A percentile compares a stretch with the other conserved stretches of the same genome.
Evolutionary conservation across 2,329 filamentous ascomycete species (phyloP).

Genomic region (Apiospora malaysiana): DNA sequence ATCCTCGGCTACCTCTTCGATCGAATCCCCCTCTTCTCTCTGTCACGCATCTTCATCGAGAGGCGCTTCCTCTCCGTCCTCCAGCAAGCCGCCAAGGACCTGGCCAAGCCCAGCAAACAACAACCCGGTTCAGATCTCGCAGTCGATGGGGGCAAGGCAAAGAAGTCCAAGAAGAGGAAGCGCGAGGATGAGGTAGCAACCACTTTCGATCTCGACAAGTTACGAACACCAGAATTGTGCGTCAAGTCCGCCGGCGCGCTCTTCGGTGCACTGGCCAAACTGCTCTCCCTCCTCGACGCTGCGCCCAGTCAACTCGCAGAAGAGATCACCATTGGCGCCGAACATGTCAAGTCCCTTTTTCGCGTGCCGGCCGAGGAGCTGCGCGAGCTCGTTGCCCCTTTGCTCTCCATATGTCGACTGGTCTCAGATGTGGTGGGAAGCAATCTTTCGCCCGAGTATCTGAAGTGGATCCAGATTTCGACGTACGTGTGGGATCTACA

Average conservation of each 20-base stretch:
- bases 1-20: slow-evolving; percentile 66
- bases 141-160: slow-evolving; percentile 35
- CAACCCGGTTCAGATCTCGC: not conserved
- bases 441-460: slow-evolving; percentile 45
- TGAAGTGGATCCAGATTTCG: slow-evolving; percentile 55
- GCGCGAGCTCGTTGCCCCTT: slow-evolving; percentile 50
- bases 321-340: slow-evolving; percentile 59
- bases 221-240: slow-evolving; percentile 49
- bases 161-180: slow-evolving; percentile 47
- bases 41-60: slow-evolving; percentile 75
- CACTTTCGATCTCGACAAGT: slow-evolving; percentile 46
- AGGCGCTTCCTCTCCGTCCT: slow-evolving; percentile 71
- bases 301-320: slow-evolving; percentile 39
- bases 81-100: slow-evolving; percentile 68
- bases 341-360: slow-evolving; percentile 65
- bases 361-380: slow-evolving; percentile 54
- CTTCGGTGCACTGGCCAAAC: slow-evolving; percentile 51
- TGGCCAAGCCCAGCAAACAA: slow-evolving; percentile 43
- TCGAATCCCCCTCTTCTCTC: slow-evolving; percentile 70
- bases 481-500: slow-evolving; percentile 59
- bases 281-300: slow-evolving; percentile 53
- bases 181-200: slow-evolving; percentile 50
- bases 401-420: slow-evolving; percentile 52
- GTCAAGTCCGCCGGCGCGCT: slow-evolving; percentile 54
- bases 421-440: slow-evolving; percentile 41